Conservation (phyloP, 2,329 filamentous ascomycete genomes). For the Claviceps purpurea region DNA sequence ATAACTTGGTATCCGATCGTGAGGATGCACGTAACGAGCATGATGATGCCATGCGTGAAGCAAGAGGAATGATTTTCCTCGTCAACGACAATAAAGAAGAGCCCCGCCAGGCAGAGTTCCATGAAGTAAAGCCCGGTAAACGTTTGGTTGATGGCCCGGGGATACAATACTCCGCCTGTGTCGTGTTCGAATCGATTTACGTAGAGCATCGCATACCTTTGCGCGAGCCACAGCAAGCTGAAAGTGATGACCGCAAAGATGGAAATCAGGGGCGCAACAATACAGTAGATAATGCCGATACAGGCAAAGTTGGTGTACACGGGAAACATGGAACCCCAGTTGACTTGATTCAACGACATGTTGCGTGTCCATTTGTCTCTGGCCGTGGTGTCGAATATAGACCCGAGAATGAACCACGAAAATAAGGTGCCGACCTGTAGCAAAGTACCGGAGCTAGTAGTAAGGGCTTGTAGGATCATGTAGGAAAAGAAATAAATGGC, state of each 20-base stretch:
- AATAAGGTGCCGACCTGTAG: slow-evolving; percentile 70
- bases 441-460: slow-evolving; percentile 77
- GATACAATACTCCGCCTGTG: slow-evolving; percentile 85
- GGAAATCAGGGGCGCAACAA: slow-evolving; percentile 81
- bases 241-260: slow-evolving; percentile 92
- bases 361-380: slow-evolving; percentile 76
- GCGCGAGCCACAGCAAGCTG: slow-evolving; percentile 79
- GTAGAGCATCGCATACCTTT: slow-evolving; percentile 94
- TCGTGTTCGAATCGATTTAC: slow-evolving; percentile 82
- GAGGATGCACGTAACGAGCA: slow-evolving; percentile 61
- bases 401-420: slow-evolving; percentile 70
- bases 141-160: slow-evolving; percentile 83
- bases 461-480: slow-evolving; percentile 88
- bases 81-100: slow-evolving; percentile 70
- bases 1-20: slow-evolving; percentile 69
- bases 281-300: slow-evolving; percentile 77
- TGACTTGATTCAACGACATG: slow-evolving; percentile 60
- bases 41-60: slow-evolving; percentile 65
- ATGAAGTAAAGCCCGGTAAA: slow-evolving; percentile 93
- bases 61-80: slow-evolving; percentile 42
- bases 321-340: slow-evolving; percentile 90
- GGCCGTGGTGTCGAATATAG: slow-evolving; percentile 69
- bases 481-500: slow-evolving; percentile 98
- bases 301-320: slow-evolving; percentile 95
- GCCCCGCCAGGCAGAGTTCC: slow-evolving; percentile 76